phyloP scores from a whole-genome alignment of 306 rosid species.

The Pueraria montana region DNA sequence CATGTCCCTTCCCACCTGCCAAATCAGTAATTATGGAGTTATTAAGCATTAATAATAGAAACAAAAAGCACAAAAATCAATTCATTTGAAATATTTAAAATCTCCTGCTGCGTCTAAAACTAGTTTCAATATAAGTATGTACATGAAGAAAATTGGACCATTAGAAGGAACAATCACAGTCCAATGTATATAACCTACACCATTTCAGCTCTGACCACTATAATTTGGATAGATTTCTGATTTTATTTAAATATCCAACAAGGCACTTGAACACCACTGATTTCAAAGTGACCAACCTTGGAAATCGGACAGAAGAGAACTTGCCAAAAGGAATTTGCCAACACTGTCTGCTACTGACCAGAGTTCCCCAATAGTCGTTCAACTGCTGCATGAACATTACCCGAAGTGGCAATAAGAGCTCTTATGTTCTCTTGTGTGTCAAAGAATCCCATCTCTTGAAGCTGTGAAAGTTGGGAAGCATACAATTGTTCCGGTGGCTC shows the following conservation, averaged over 20 bases:
- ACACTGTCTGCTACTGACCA: conserved; percentile 62
- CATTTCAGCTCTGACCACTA: conserved; percentile 55
- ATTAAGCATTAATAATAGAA: conserved; percentile 31
- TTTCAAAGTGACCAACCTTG: conserved; percentile 52
- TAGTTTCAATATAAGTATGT: conserved; percentile 46
- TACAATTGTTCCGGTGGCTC: conserved; percentile 90
- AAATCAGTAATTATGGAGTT: conserved; percentile 49
- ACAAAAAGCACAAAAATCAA: conserved; percentile 3
- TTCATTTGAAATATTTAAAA: conserved; percentile 29
- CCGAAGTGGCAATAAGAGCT: conserved; percentile 84
- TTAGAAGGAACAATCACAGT: conserved; percentile 43
- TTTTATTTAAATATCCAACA: conserved; percentile 54
- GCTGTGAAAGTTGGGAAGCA: conserved; percentile 84
- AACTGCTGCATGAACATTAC: conserved; percentile 89
- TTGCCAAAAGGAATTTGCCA: conserved; percentile 37
- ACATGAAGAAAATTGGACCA: conserved; percentile 52
- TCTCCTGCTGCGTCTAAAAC: conserved; percentile 36
- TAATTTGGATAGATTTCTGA: conserved; percentile 55
- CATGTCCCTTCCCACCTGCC: conserved; percentile 48
- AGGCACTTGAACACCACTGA: conserved; percentile 45
- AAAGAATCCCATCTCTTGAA: conserved; percentile 96
- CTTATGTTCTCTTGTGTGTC: conserved; percentile 88
- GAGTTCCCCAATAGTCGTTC: conserved; percentile 85
- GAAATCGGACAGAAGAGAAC: conserved; percentile 35
- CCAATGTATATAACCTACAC: conserved; percentile 50